These are phyloP conservation scores for Boletus fagicola DNA, from an alignment of 768 basidiomycete species.

Conservation along the genomic window DNA sequence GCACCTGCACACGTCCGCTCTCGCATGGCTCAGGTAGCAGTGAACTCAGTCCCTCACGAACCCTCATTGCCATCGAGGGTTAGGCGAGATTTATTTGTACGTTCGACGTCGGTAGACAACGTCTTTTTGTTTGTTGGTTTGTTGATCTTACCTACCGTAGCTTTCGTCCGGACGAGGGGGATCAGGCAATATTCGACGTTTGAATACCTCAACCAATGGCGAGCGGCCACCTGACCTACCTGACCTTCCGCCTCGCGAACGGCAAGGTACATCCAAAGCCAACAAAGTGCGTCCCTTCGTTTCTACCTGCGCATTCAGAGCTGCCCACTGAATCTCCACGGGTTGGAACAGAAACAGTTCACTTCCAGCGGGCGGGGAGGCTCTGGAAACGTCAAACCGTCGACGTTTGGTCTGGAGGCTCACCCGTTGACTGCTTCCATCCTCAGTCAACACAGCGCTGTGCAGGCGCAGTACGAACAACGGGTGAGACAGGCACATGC, in stretches of 20 bases:
- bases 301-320: neutral
- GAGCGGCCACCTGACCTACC: neutral
- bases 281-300: neutral
- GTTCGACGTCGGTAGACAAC: constrained; percentile 2
- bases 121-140: neutral
- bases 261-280: neutral
- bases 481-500: constrained; percentile 13
- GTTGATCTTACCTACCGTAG: constrained; percentile 9
- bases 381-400: constrained; percentile 22
- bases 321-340: neutral
- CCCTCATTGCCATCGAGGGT: neutral
- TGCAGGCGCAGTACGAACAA: constrained; percentile 17
- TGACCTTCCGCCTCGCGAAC: neutral
- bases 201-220: neutral
- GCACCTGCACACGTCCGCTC: neutral
- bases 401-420: constrained; percentile 1
- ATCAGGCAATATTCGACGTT: constrained; percentile 20
- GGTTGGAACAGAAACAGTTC: constrained; percentile 2
- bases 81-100: constrained; percentile 8
- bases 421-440: constrained; percentile 28
- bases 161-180: constrained; percentile 24
- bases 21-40: constrained; percentile 13
- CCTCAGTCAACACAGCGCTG: constrained; percentile 17
- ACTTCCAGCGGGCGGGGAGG: constrained; percentile 28
- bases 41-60: neutral